Evolutionary conservation across 2,329 filamentous ascomycete genomes (phyloP).

Genomic region (Pseudogymnoascus sp.): DNA sequence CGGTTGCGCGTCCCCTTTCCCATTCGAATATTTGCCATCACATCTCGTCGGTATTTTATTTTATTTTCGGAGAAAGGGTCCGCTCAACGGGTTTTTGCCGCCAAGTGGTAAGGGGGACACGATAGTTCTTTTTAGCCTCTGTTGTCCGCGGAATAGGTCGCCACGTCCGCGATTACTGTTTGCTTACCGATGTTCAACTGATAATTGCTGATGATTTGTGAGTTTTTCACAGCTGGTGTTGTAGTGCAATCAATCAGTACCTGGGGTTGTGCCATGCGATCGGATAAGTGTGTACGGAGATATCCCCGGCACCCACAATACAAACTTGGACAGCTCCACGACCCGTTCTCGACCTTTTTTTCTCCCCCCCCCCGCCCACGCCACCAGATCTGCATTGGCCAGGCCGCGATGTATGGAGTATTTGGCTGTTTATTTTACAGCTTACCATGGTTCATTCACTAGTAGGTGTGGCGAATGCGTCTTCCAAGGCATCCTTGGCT

Average conservation of each 20-base stretch:
- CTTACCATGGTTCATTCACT: not conserved
- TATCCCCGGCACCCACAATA: not conserved
- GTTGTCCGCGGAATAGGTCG: not conserved
- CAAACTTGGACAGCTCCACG: not conserved
- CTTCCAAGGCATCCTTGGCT: not conserved
- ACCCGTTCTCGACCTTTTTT: not conserved
- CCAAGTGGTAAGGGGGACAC: not conserved
- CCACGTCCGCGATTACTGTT: not conserved
- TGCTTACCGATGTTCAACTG: not conserved
- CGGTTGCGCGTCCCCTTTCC: not conserved
- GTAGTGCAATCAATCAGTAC: not conserved
- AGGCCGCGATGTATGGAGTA: not conserved
- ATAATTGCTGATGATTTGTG: not conserved
- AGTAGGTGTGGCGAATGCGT: not conserved
- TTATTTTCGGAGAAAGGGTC: not conserved
- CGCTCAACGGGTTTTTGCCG: not conserved
- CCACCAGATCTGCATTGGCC: not conserved
- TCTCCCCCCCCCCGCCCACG: not conserved
- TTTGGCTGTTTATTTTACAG: not conserved
- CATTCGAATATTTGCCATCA: not conserved
- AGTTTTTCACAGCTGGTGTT: not conserved
- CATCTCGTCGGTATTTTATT: not conserved
- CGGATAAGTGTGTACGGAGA: not conserved
- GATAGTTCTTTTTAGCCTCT: not conserved
- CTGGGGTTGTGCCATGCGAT: not conserved